Percentiles rank a stretch among this genome's conserved stretches.
Evolutionary conservation across 139 green algal species (phyloP).

Genomic region (Closterium sp.): DNA sequence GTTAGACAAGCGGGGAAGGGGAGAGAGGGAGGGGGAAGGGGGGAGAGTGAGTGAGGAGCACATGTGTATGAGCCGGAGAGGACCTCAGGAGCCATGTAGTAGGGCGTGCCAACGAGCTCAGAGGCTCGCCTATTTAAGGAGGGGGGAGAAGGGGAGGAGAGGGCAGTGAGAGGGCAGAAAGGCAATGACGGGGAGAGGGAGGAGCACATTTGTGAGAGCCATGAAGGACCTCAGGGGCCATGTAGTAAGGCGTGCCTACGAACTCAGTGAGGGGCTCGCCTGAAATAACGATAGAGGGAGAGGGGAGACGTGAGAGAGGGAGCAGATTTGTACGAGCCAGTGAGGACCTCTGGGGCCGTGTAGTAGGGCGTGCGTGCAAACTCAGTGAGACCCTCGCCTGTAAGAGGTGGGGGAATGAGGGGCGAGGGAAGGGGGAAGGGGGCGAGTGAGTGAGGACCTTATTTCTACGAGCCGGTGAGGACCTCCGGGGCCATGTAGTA

Average conservation of each 20-base stretch:
- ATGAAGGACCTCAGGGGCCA: conserved; percentile 12
- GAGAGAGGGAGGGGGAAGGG: neutral
- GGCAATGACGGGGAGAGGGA: neutral
- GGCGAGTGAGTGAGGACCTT: too few species aligned
- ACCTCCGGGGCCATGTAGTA: conserved; percentile 95
- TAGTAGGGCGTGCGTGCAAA: too few species aligned
- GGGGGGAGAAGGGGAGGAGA: neutral
- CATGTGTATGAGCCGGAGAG: too few species aligned
- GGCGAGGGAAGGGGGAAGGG: too few species aligned
- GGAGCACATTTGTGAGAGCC: conserved; percentile 60
- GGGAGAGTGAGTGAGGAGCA: neutral
- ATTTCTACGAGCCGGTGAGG: conserved; percentile 62
- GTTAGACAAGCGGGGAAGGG: neutral
- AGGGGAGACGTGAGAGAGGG: neutral
- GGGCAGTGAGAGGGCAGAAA: too few species aligned
- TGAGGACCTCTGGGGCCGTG: conserved; percentile 6
- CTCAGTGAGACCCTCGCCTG: too few species aligned
- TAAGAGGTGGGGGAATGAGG: too few species aligned
- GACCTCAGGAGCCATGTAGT: too few species aligned
- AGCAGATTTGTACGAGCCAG: conserved; percentile 61
- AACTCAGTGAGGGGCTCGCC: too few species aligned
- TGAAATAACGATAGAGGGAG: neutral
- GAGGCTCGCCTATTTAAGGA: neutral
- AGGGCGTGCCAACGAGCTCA: too few species aligned
- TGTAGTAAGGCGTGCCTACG: neutral